phyloP scores from a whole-genome alignment of 2,329 filamentous ascomycete species.

The Ilyonectria sp. region DNA sequence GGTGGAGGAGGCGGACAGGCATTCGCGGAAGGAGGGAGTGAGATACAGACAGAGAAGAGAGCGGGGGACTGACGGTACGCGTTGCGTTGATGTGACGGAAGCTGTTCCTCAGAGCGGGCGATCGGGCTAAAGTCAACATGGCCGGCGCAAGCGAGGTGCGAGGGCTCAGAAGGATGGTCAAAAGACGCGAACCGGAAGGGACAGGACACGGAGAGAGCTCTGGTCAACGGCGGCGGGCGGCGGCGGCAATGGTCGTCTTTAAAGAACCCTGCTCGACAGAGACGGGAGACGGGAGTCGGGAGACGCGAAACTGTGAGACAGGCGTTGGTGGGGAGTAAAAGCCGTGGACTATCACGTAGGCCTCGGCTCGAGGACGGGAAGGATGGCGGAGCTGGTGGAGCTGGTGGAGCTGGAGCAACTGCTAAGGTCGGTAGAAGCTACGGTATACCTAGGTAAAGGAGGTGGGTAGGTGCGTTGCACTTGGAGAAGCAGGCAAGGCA shows the following conservation, averaged over 20 bases:
- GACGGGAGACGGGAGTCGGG: background rate
- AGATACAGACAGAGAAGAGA: slow-evolving; percentile 4
- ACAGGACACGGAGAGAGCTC: slow-evolving; percentile 18
- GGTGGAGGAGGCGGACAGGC: background rate
- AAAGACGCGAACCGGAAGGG: slow-evolving; percentile 23
- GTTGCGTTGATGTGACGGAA: slow-evolving; percentile 51
- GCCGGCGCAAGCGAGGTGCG: slow-evolving; percentile 39
- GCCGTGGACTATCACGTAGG: slow-evolving; percentile 15
- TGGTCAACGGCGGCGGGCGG: slow-evolving; percentile 16
- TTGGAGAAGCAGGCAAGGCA: background rate
- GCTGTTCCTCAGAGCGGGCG: slow-evolving; percentile 53
- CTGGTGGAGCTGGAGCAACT: slow-evolving; percentile 15
- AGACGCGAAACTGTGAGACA: background rate
- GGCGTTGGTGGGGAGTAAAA: slow-evolving; percentile 1
- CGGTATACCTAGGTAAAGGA: slow-evolving; percentile 1
- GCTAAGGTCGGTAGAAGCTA: background rate
- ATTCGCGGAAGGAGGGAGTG: slow-evolving; percentile 15
- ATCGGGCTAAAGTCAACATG: slow-evolving; percentile 55
- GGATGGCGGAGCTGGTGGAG: slow-evolving; percentile 29
- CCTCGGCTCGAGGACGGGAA: slow-evolving; percentile 31
- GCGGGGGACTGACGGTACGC: slow-evolving; percentile 42
- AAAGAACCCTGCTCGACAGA: slow-evolving; percentile 4
- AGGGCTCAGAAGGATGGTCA: slow-evolving; percentile 11
- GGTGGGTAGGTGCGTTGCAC: background rate
- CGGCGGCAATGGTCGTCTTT: slow-evolving; percentile 17